phyloP scores from a whole-genome alignment of 2,329 filamentous ascomycete genomes.

The Penicillium occitanis region DNA sequence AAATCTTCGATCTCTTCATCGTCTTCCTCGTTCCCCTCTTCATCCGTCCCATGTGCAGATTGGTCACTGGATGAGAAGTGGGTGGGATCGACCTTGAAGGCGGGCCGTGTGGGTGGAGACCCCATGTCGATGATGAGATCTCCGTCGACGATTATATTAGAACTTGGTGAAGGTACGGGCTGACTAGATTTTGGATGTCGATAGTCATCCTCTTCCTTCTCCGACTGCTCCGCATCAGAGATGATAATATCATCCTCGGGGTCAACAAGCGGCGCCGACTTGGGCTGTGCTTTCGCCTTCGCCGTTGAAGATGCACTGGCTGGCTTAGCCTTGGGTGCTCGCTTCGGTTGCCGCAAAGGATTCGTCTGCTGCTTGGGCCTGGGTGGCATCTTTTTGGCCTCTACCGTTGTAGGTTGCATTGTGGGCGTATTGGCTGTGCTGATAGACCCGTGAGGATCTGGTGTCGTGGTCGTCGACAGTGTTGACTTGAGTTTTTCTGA shows the following conservation, averaged over 20 bases:
- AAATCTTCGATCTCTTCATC: constrained; percentile 40
- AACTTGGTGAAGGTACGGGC: constrained; percentile 36
- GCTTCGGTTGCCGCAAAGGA: constrained; percentile 22
- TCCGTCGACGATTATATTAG: constrained; percentile 49
- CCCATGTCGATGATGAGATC: constrained; percentile 52
- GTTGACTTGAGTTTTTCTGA: constrained; percentile 34
- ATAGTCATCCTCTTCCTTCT: constrained; percentile 31
- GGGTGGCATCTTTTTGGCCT: constrained; percentile 29
- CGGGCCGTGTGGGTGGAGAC: constrained; percentile 41
- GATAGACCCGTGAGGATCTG: constrained; percentile 35
- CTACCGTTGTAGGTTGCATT: constrained; percentile 32
- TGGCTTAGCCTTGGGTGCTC: constrained; percentile 11
- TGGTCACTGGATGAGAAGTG: constrained; percentile 46
- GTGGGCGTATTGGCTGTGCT: constrained; percentile 38
- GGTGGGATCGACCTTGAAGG: constrained; percentile 42
- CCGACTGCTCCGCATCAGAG: constrained; percentile 31
- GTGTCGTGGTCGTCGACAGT: constrained; percentile 33
- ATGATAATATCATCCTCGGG: constrained; percentile 29
- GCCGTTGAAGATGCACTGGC: not conserved
- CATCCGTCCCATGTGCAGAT: constrained; percentile 36
- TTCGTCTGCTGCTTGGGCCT: constrained; percentile 23
- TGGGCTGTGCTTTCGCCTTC: constrained; percentile 27
- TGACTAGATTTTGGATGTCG: constrained; percentile 29
- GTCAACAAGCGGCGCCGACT: constrained; percentile 28
- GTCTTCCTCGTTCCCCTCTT: constrained; percentile 39